Evolutionary conservation across 1,139 yeast species (phyloP).

Genomic region (Blastobotrys illinoisensis): DNA sequence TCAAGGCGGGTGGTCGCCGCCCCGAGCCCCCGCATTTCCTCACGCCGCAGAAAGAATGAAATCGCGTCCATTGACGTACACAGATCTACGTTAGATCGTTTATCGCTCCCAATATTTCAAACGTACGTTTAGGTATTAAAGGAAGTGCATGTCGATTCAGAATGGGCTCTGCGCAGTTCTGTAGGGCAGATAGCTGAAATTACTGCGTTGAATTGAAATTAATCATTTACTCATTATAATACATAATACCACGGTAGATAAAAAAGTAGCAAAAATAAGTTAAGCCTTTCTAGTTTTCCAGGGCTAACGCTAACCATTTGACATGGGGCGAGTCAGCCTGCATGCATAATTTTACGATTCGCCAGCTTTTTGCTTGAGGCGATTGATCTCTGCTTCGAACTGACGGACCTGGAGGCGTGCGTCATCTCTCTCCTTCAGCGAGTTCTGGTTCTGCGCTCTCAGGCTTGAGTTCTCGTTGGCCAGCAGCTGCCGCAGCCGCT

Average conservation of each 20-base stretch:
- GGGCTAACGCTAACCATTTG: background rate
- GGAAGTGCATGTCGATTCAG: too few species aligned
- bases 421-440: background rate
- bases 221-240: background rate
- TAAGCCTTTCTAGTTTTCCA: background rate
- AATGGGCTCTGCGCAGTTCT: too few species aligned
- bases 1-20: too few species aligned
- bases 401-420: background rate
- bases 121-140: too few species aligned
- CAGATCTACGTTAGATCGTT: too few species aligned
- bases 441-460: background rate
- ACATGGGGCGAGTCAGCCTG: background rate
- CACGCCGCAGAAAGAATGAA: too few species aligned
- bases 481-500: constrained; percentile 1
- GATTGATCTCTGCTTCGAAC: background rate
- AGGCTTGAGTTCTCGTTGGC: constrained; percentile 2
- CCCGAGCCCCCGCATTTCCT: too few species aligned
- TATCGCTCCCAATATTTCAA: too few species aligned
- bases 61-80: too few species aligned
- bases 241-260: background rate
- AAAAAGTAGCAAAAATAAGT: background rate
- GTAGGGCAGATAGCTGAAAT: too few species aligned
- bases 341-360: background rate
- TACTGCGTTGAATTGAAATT: too few species aligned
- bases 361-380: background rate